Base-by-base conservation (phyloP, 495 filamentous ascomycete genomes). In the Aspergillus funiculosus region DNA sequence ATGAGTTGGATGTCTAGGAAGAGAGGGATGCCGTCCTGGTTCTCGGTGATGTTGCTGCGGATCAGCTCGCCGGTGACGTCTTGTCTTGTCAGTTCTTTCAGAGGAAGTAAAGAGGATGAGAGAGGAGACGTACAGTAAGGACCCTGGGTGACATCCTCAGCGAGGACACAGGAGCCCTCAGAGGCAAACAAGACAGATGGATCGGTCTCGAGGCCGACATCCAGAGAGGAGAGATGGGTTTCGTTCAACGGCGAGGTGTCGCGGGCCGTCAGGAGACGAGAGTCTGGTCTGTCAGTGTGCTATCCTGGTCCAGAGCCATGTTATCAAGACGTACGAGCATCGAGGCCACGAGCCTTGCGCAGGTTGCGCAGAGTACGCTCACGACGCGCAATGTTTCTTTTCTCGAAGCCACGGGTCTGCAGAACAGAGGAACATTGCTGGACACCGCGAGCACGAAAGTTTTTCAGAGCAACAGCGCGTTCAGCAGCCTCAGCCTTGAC, bases 1-100 rank as follows among this genome's bases (percentile, higher is more conserved):
- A 82, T 66, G 22, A 84, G 56, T 50, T 81, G 77, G 52, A 82
- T 66, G 48, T 84, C 81, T 30, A 83, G 63, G 40, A 72, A 71
- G 13, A 82, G 63, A 8, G 69, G 57, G 13, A 84, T 69, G 46
- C 82, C 81, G 8, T 52, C 43, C 53, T 83, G 67, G 19, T 56
- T 60, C 40, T 83, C 79, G n/a, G 65, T 58, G 25, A 84, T 64
- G 50, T 82, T 65, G 39, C 68, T 55, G 22, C 80, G 72, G 53
- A 83, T 73, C 11, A 75, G 58, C 49, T 78, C 74, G n/a, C 71
- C 69, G 17, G 58, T 54, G 27, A 74, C 68, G 42, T 71, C 64
- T 66, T n/a, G n/a, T n/a, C 15, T 3, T 17, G 3, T n/a, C 6
- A 35, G 15, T 19, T 4, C 13, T 18, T 34, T 35, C 6, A n/a